A percentile compares a stretch with the other conserved stretches of the same genome.
Conservation (phyloP, 176 grass and related monocot genomes). For the Oropetium thomaeum region DNA sequence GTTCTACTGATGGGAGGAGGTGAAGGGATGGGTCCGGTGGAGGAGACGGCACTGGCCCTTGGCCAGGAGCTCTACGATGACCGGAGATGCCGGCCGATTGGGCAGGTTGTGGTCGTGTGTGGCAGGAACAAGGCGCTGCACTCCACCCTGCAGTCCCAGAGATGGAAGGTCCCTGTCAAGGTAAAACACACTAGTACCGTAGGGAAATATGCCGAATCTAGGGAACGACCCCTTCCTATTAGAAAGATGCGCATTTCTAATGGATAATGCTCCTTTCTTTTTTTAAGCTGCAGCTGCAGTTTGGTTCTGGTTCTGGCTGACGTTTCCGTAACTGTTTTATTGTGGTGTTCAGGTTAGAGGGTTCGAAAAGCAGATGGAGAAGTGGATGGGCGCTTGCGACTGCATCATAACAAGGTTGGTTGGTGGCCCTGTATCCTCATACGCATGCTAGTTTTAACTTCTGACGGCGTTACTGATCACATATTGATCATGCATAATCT, state of each 20-base stretch:
- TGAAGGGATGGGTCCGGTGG: constrained; percentile 82
- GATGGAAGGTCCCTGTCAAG: constrained; percentile 80
- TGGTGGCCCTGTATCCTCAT: too few relatives aligned
- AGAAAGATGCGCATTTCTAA: constrained; percentile 35
- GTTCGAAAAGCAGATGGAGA: constrained; percentile 84
- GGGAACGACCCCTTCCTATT: not conserved
- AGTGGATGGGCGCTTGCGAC: constrained; percentile 88
- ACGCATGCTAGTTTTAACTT: too few relatives aligned
- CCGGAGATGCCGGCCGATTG: constrained; percentile 27
- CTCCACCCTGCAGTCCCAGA: constrained; percentile 36
- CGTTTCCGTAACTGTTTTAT: not conserved
- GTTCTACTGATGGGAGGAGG: constrained; percentile 87
- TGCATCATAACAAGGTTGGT: constrained; percentile 84
- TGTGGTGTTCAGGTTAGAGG: constrained; percentile 70
- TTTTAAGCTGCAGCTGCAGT: not conserved
- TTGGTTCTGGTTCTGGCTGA: constrained; percentile 8
- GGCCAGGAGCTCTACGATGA: constrained; percentile 54
- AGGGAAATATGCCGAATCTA: constrained; percentile 6
- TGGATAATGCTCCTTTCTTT: not conserved
- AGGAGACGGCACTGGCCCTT: constrained; percentile 64
- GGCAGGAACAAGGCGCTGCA: constrained; percentile 60
- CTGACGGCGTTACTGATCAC: not conserved
- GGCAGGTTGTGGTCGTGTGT: constrained; percentile 72
- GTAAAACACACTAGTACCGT: constrained; percentile 63
- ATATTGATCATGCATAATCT: constrained; percentile 12